Conservation (phyloP, 148 eudicot genomes). For the Rhododendron molle region DNA sequence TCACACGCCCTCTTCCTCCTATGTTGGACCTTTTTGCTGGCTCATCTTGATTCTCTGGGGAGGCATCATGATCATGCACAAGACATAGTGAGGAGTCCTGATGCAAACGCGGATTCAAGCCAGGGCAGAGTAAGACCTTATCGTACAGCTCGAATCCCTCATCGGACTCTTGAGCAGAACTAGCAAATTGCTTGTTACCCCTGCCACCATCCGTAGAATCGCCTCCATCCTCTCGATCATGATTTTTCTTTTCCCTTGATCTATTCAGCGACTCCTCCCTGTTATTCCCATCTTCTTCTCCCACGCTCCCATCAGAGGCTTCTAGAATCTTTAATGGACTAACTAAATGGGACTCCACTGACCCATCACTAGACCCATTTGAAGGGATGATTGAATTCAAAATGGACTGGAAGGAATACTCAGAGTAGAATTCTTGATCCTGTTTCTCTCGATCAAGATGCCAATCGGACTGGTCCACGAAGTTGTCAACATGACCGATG, state of each 20-base stretch:
- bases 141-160: slow-evolving; percentile 36
- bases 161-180: slow-evolving; percentile 26
- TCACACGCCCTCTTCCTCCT: slow-evolving; percentile 11
- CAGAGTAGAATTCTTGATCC: slow-evolving; percentile 10
- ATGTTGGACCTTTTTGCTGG: not conserved
- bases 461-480: slow-evolving; percentile 1
- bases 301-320: slow-evolving; percentile 7
- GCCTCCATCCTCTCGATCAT: slow-evolving; percentile 34
- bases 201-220: slow-evolving; percentile 15
- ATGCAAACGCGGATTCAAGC: slow-evolving; percentile 7
- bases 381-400: slow-evolving; percentile 23
- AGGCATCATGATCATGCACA: no score
- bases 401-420: slow-evolving; percentile 17
- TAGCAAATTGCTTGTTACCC: slow-evolving; percentile 41
- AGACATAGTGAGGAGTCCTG: not conserved
- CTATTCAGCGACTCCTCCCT: slow-evolving; percentile 5
- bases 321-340: slow-evolving; percentile 16
- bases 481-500: not conserved
- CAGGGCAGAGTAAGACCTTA: slow-evolving; percentile 28
- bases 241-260: slow-evolving; percentile 36
- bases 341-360: slow-evolving; percentile 17
- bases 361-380: not conserved
- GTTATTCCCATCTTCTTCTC: not conserved
- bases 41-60: not conserved
- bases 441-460: slow-evolving; percentile 4